Conservation (phyloP, 2,329 filamentous ascomycete species). For the Leptographium radiaticola region DNA sequence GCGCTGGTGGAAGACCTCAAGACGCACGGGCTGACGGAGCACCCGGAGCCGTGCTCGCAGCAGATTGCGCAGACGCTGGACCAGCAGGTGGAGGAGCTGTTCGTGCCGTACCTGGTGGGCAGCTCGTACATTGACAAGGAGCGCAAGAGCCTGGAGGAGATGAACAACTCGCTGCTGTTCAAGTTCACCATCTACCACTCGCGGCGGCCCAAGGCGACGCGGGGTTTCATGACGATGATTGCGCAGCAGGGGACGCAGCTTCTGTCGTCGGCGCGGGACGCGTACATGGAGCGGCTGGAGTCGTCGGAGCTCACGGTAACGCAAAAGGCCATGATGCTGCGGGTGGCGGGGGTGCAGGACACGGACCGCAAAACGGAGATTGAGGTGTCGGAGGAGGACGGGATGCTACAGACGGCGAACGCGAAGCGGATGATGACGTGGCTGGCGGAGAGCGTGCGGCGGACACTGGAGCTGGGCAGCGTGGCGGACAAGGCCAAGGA, state of each 20-base stretch:
- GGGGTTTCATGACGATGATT: constrained; percentile 84
- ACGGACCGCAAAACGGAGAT: constrained; percentile 72
- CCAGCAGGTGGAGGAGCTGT: constrained; percentile 66
- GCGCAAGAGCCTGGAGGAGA: constrained; percentile 57
- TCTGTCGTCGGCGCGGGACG: constrained; percentile 75
- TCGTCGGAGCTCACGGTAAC: constrained; percentile 78
- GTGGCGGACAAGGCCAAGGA: constrained; percentile 87
- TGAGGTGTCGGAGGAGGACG: constrained; percentile 83
- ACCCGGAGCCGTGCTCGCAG: constrained; percentile 80
- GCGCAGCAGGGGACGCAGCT: constrained; percentile 84
- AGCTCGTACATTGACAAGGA: constrained; percentile 61
- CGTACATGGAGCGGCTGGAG: constrained; percentile 79
- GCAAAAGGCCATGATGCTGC: constrained; percentile 80
- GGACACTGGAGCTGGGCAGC: constrained; percentile 80
- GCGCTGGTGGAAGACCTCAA: constrained; percentile 86
- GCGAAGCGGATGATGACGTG: constrained; percentile 98
- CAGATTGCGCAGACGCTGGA: constrained; percentile 67
- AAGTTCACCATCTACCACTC: constrained; percentile 96
- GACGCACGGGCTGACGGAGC: constrained; percentile 83
- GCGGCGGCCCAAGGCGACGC: constrained; percentile 72
- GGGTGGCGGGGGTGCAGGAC: constrained; percentile 73
- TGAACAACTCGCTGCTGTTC: constrained; percentile 86
- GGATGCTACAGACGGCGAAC: constrained; percentile 65
- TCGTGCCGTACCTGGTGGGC: constrained; percentile 55
- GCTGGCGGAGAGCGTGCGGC: constrained; percentile 87